Conservation (phyloP, 176 grass and related monocot species). For the Alopecurus myosuroides region DNA sequence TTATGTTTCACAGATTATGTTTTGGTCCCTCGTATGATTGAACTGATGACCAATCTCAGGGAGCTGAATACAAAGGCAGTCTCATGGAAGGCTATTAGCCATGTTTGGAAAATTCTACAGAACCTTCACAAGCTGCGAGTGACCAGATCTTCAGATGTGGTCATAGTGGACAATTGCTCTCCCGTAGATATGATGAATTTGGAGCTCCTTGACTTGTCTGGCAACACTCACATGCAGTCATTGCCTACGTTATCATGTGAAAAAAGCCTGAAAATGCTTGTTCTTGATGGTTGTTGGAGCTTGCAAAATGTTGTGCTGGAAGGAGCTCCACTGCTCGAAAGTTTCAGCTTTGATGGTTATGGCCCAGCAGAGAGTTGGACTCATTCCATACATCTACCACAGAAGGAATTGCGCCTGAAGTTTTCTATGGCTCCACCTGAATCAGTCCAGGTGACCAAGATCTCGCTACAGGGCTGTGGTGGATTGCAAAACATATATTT, state of each 20-base stretch:
- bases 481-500: neutral
- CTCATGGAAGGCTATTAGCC: neutral
- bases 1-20: neutral
- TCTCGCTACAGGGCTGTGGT: neutral
- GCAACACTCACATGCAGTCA: neutral
- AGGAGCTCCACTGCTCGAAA: neutral
- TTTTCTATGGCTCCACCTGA: neutral
- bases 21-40: neutral
- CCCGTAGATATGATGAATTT: neutral
- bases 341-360: constrained; percentile 3
- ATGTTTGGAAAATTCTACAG: neutral
- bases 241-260: neutral
- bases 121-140: neutral
- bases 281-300: constrained; percentile 9
- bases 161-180: neutral
- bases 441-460: neutral
- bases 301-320: neutral
- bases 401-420: neutral
- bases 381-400: neutral
- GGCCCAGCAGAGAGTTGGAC: neutral
- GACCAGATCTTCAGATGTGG: neutral
- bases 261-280: neutral
- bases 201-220: neutral
- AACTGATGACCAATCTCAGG: neutral
- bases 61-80: constrained; percentile 12